Evolutionary conservation across 352 stramenopile genomes (phyloP).

Genomic region (Phytophthora ramorum): DNA sequence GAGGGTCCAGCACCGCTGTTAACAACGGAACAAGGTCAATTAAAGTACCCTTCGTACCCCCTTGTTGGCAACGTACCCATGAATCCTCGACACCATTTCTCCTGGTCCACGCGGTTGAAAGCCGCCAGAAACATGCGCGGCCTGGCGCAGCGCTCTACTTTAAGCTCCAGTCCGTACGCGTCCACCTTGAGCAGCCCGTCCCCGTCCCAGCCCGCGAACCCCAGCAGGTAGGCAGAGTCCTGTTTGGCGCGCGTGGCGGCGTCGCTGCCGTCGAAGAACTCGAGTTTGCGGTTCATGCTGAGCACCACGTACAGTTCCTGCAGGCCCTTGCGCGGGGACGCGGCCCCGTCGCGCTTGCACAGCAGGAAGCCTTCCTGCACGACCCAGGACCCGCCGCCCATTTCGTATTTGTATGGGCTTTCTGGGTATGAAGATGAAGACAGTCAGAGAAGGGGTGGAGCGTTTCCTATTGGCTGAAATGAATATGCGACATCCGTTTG

Average conservation of each 20-base stretch:
- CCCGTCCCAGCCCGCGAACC: slow-evolving; percentile 84
- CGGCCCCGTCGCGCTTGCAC: slow-evolving; percentile 37
- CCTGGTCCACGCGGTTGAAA: slow-evolving; percentile 83
- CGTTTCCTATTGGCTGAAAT: not conserved
- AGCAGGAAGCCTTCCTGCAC: slow-evolving; percentile 69
- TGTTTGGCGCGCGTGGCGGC: slow-evolving; percentile 38
- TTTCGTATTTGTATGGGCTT: slow-evolving; percentile 32
- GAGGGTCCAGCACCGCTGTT: slow-evolving; percentile 72
- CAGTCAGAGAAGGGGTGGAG: slow-evolving; percentile 18
- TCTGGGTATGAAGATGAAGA: slow-evolving; percentile 26
- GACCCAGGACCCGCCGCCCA: slow-evolving; percentile 61
- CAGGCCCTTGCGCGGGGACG: slow-evolving; percentile 26
- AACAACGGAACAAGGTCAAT: not conserved
- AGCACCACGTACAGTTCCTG: slow-evolving; percentile 78
- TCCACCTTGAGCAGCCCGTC: slow-evolving; percentile 75
- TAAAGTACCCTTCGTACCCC: not conserved
- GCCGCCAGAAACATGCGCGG: slow-evolving; percentile 70
- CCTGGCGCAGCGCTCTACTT: slow-evolving; percentile 63
- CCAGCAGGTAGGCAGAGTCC: slow-evolving; percentile 58
- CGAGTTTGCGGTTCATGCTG: slow-evolving; percentile 81
- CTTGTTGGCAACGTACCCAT: slow-evolving; percentile 41
- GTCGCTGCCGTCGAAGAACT: slow-evolving; percentile 66
- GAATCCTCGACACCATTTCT: slow-evolving; percentile 84
- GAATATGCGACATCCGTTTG: slow-evolving; percentile 25
- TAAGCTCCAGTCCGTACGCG: slow-evolving; percentile 81